These are phyloP conservation scores for Sphagnum fallax DNA, from an alignment of 228 moss, liverwort and hornwort species.

Conservation along the genomic window DNA sequence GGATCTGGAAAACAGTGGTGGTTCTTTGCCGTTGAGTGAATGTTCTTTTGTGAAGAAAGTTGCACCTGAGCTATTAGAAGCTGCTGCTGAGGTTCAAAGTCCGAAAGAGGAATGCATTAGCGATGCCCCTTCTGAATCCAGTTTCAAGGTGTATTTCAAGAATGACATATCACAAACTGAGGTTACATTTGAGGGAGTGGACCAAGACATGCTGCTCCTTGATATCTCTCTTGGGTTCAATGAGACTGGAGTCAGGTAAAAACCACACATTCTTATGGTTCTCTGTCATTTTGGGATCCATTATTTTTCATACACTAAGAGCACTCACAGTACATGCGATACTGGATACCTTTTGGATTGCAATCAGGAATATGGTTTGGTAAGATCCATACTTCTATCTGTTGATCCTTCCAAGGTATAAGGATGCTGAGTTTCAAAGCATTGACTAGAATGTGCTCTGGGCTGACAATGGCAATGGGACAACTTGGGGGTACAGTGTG, in stretches of 20 bases:
- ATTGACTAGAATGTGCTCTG: too few species aligned
- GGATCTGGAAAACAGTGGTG: conserved; percentile 31
- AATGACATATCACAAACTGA: conserved; percentile 59
- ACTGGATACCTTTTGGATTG: too few species aligned
- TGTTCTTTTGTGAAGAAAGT: conserved; percentile 40
- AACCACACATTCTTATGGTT: too few species aligned
- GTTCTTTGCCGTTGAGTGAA: conserved; percentile 44
- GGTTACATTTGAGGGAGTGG: conserved; percentile 65
- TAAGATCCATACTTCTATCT: too few species aligned
- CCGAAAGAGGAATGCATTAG: conserved; percentile 16
- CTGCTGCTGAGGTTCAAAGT: conserved; percentile 8
- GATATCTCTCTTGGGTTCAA: conserved; percentile 72
- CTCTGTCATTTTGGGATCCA: too few species aligned
- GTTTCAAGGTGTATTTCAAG: conserved; percentile 47
- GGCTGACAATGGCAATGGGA: too few species aligned
- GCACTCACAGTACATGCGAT: too few species aligned
- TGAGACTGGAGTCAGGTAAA: conserved; percentile 64
- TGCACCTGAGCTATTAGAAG: conserved; percentile 36
- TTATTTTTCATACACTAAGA: too few species aligned
- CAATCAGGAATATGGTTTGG: too few species aligned
- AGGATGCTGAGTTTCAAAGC: too few species aligned
- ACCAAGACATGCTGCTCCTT: conserved; percentile 70
- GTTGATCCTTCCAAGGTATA: too few species aligned
- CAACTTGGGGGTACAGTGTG: conserved; percentile 32
- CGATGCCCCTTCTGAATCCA: conserved; percentile 24